phyloP scores from a whole-genome alignment of 1,284 basidiomycete species.

The Cryptococcus hybrid region DNA sequence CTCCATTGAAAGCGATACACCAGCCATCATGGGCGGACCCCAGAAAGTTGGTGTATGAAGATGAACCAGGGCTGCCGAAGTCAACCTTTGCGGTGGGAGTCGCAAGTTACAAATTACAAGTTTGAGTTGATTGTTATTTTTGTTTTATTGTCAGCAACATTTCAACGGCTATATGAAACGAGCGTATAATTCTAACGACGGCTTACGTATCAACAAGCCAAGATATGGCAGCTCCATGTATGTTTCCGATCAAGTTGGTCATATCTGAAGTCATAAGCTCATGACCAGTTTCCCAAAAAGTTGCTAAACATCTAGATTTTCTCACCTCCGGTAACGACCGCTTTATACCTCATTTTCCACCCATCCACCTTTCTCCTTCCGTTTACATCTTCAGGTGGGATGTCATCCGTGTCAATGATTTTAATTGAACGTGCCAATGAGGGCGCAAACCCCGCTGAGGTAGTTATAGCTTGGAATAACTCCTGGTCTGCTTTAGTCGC shows the following conservation, averaged over 20 bases:
- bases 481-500: background rate
- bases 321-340: background rate
- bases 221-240: slow-evolving; percentile 40
- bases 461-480: background rate
- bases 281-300: background rate
- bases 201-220: slow-evolving; percentile 42
- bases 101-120: no score
- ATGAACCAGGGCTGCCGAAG: slow-evolving; percentile 22
- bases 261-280: slow-evolving; percentile 20
- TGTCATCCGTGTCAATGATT: background rate
- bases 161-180: background rate
- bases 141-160: no score
- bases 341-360: background rate
- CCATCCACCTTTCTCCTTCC: background rate
- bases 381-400: background rate
- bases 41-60: slow-evolving; percentile 38
- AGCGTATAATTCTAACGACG: background rate
- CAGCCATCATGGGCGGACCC: slow-evolving; percentile 36
- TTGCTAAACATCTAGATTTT: background rate
- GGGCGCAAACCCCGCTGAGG: background rate
- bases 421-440: background rate
- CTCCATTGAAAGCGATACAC: slow-evolving; percentile 36
- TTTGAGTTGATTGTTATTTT: no score
- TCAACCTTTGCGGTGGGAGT: slow-evolving; percentile 13
- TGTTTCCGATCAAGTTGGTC: slow-evolving; percentile 26